Percentiles rank a stretch among this genome's conserved stretches.
Conservation (phyloP, 2,329 filamentous ascomycete species). For the Curvularia lunata region DNA sequence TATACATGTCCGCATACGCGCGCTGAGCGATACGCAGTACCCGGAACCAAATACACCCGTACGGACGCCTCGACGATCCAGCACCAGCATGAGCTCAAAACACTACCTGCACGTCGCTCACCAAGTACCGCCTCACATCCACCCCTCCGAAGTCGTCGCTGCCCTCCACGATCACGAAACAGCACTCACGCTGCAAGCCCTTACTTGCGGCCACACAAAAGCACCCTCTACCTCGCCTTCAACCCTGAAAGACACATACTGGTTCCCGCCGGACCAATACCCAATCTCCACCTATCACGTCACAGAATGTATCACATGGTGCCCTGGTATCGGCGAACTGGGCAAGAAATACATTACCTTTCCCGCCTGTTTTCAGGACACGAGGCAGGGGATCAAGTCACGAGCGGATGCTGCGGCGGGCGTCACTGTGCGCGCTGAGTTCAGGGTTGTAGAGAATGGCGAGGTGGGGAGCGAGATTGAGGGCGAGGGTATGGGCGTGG, state of each 20-base stretch:
- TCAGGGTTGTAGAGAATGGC: conserved; percentile 35
- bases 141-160: conserved; percentile 33
- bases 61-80: not conserved
- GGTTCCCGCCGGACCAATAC: conserved; percentile 41
- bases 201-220: conserved; percentile 39
- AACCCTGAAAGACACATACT: conserved; percentile 44
- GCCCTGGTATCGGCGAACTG: conserved; percentile 42
- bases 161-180: conserved; percentile 47
- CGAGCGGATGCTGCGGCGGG: conserved; percentile 40
- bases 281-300: conserved; percentile 40
- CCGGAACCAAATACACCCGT: not conserved
- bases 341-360: conserved; percentile 43
- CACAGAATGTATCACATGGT: conserved; percentile 37
- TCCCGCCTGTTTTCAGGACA: conserved; percentile 42
- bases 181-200: conserved; percentile 42
- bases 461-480: conserved; percentile 36
- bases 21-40: not conserved
- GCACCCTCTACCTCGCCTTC: conserved; percentile 30
- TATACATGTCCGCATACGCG: not conserved
- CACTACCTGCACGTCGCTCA: conserved; percentile 42
- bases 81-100: conserved; percentile 34
- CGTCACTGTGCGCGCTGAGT: conserved; percentile 42
- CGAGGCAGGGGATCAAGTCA: conserved; percentile 41
- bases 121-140: conserved; percentile 37
- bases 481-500: conserved; percentile 42